A percentile compares a stretch with the other conserved stretches of the same genome.
These are phyloP conservation scores for Carex arenaria DNA, from an alignment of 202 grass and related monocot genomes.

Conservation along the genomic window DNA sequence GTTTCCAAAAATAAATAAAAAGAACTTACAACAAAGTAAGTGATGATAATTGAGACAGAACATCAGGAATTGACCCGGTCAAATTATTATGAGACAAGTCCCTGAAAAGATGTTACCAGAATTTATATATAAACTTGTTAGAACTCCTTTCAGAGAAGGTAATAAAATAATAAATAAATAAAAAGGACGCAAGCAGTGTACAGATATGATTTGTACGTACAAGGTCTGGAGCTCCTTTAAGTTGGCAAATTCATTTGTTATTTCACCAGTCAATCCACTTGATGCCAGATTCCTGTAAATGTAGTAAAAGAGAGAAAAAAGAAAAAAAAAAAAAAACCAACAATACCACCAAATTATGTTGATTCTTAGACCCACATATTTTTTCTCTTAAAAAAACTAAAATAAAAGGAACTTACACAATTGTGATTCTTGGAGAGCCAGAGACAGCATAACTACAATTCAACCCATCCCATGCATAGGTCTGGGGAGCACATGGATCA, in stretches of 20 bases:
- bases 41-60: constrained; percentile 26
- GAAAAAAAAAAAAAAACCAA: neutral
- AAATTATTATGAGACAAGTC: constrained; percentile 59
- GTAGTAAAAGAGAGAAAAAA: neutral
- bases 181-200: neutral
- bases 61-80: constrained; percentile 42
- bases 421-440: neutral
- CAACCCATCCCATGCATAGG: constrained; percentile 49
- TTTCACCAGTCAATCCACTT: constrained; percentile 37
- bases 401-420: no score
- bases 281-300: neutral
- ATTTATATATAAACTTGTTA: neutral
- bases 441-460: constrained; percentile 44
- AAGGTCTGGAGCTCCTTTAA: constrained; percentile 28
- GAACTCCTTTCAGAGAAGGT: neutral
- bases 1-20: neutral
- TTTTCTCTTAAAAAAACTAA: no score
- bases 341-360: neutral
- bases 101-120: constrained; percentile 27
- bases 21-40: constrained; percentile 40
- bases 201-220: neutral
- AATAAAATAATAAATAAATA: neutral
- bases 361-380: neutral
- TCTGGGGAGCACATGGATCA: constrained; percentile 49
- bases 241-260: constrained; percentile 34